Percentiles rank a stretch among this genome's conserved stretches.
These are phyloP conservation scores for Coniochaeta sp. DNA, from an alignment of 2,329 filamentous ascomycete species.

Conservation along the genomic window DNA sequence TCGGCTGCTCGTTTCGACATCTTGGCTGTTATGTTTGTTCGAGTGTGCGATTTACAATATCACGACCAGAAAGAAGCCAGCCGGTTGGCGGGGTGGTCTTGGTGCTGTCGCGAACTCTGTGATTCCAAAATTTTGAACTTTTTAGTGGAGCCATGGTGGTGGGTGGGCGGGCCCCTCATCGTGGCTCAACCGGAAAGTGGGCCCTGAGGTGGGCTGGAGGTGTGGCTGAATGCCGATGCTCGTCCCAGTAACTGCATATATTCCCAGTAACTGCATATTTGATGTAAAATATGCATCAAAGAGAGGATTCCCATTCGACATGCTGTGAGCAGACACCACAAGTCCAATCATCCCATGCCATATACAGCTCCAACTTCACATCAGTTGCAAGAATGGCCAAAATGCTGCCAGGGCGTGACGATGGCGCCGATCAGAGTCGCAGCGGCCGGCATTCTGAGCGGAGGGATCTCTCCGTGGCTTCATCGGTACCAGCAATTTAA, in stretches of 20 bases:
- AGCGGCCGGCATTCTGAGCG: not conserved
- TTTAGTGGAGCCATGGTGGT: not conserved
- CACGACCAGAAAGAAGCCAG: not conserved
- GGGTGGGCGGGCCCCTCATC: not conserved
- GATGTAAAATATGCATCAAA: not conserved
- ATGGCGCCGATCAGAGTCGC: not conserved
- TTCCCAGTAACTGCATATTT: no score
- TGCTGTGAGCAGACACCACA: no score
- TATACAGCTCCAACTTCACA: not conserved
- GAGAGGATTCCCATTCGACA: not conserved
- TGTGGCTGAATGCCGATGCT: not conserved
- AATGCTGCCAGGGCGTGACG: not conserved
- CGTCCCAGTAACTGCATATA: no score
- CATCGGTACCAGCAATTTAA: not conserved
- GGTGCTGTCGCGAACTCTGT: not conserved
- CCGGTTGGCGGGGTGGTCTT: not conserved
- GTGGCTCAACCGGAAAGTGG: not conserved
- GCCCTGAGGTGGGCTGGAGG: not conserved
- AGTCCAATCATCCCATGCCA: no score
- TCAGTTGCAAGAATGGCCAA: not conserved
- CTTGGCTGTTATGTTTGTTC: constrained; percentile 5
- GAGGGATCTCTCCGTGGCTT: not conserved
- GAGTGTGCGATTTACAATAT: not conserved
- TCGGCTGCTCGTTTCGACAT: constrained; percentile 59
- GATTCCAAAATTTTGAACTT: constrained; percentile 2